These are phyloP conservation scores for Avena insularis DNA, from an alignment of 176 grass and related monocot species.

Conservation along the genomic window DNA sequence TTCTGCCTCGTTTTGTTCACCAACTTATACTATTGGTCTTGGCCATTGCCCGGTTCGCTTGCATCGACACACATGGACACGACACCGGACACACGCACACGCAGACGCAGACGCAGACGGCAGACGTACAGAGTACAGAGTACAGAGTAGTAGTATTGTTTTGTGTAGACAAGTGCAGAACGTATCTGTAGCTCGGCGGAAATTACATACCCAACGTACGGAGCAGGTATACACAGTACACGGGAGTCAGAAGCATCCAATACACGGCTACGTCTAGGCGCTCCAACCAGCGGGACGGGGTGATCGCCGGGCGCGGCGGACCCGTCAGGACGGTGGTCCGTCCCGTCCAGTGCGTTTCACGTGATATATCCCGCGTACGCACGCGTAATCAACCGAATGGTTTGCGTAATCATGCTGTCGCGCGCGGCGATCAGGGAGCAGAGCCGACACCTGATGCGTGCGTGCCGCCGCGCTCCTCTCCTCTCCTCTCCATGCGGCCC, in stretches of 20 bases:
- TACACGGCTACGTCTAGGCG: slow-evolving; percentile 9
- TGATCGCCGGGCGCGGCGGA: too few relatives aligned
- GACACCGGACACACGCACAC: background rate
- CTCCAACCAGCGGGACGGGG: slow-evolving; percentile 16
- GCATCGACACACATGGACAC: slow-evolving; percentile 8
- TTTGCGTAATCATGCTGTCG: background rate
- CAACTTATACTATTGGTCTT: too few relatives aligned
- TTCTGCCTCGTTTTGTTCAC: background rate
- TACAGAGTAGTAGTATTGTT: background rate
- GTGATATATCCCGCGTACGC: background rate
- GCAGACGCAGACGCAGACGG: too few relatives aligned
- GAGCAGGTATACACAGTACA: too few relatives aligned
- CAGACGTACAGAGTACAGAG: too few relatives aligned
- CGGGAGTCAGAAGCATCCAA: background rate
- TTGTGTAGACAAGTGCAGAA: background rate
- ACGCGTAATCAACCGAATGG: background rate
- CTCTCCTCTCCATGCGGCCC: too few relatives aligned
- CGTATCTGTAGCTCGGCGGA: too few relatives aligned
- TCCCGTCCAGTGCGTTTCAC: background rate
- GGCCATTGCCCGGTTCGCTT: background rate
- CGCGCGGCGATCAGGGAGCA: background rate
- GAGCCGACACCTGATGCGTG: slow-evolving; percentile 38
- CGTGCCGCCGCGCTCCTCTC: slow-evolving; percentile 38
- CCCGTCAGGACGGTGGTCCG: slow-evolving; percentile 26
- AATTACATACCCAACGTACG: too few relatives aligned